These are phyloP conservation scores for Cyberlindnera sargentensis DNA, from an alignment of 805 yeast genomes.

Conservation along the genomic window DNA sequence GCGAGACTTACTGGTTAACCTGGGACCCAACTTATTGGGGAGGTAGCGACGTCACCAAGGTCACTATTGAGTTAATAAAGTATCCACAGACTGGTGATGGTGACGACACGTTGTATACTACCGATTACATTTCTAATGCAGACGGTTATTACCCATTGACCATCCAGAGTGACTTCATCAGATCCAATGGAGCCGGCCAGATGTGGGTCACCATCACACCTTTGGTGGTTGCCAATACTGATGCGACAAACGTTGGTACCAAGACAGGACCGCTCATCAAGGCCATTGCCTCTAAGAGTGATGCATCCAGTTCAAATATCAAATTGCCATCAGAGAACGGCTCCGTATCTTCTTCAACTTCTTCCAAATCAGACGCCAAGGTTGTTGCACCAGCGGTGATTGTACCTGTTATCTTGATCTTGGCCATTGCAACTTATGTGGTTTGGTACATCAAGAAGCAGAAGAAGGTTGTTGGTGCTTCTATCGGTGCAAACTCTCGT, in stretches of 20 bases:
- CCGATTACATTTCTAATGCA: constrained; percentile 28
- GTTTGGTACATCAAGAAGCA: constrained; percentile 26
- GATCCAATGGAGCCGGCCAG: constrained; percentile 29
- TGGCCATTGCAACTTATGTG: constrained; percentile 24
- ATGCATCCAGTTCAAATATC: constrained; percentile 25
- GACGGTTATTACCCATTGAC: constrained; percentile 35
- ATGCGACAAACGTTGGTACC: constrained; percentile 32
- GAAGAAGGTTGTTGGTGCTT: constrained; percentile 7
- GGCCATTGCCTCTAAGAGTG: constrained; percentile 26
- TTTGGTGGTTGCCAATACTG: constrained; percentile 26
- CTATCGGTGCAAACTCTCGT: constrained; percentile 2
- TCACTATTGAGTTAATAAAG: constrained; percentile 26
- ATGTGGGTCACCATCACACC: constrained; percentile 35
- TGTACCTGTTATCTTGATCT: constrained; percentile 32
- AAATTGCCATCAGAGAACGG: constrained; percentile 37
- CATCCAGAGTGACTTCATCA: constrained; percentile 26
- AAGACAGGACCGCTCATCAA: constrained; percentile 34
- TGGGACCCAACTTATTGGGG: constrained; percentile 42
- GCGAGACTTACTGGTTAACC: constrained; percentile 42
- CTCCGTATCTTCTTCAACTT: constrained; percentile 13
- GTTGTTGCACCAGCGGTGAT: constrained; percentile 37
- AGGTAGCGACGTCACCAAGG: constrained; percentile 28
- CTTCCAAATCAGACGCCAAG: constrained; percentile 18
- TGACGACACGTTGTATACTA: constrained; percentile 27
- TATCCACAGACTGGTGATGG: constrained; percentile 29